Conservation (phyloP, 2,329 filamentous ascomycete species). For the Cercospora zeina region DNA sequence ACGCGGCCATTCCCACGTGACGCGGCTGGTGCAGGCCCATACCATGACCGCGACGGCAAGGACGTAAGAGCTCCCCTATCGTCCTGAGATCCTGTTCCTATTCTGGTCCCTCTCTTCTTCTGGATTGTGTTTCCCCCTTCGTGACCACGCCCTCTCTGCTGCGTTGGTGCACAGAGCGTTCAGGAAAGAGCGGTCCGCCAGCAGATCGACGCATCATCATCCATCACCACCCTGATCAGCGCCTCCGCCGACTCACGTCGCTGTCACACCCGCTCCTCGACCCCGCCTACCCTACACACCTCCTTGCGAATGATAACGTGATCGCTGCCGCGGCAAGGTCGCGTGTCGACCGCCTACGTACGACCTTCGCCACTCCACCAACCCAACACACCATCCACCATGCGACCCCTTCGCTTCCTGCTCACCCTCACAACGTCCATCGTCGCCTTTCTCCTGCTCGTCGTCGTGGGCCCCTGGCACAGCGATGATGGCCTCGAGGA, state of each 20-base stretch:
- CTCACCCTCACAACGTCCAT: conserved; percentile 48
- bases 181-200: conserved; percentile 15
- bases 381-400: conserved; percentile 28
- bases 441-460: conserved; percentile 47
- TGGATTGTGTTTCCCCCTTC: neutral
- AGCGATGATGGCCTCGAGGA: conserved; percentile 27
- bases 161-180: neutral
- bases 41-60: conserved; percentile 8
- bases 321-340: conserved; percentile 18
- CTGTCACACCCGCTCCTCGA: neutral
- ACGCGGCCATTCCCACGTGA: neutral
- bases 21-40: neutral
- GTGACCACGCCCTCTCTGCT: neutral
- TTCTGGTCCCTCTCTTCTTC: conserved; percentile 1
- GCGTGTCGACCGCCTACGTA: conserved; percentile 17
- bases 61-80: conserved; percentile 10
- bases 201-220: conserved; percentile 16
- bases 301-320: conserved; percentile 20
- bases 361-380: neutral
- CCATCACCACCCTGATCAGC: conserved; percentile 8
- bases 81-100: neutral
- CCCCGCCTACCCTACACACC: neutral
- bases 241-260: conserved; percentile 9
- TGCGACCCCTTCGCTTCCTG: conserved; percentile 46
- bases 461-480: conserved; percentile 43